These are phyloP conservation scores for Plasmodium berghei DNA, from an alignment of 169 alveolate species.

Conservation along the genomic window DNA sequence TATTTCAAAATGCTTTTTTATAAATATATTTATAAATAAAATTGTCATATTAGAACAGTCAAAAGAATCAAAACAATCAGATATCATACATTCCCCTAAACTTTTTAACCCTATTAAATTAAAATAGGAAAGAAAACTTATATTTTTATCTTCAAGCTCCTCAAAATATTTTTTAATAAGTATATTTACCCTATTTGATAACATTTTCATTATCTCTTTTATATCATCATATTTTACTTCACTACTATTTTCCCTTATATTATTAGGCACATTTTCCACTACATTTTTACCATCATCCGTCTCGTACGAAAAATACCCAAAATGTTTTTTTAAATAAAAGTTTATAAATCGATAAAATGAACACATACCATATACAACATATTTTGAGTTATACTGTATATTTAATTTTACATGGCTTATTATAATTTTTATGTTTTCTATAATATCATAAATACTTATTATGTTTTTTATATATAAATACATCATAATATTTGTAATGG, in stretches of 20 bases:
- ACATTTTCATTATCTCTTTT: background rate
- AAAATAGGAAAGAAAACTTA: constrained; percentile 47
- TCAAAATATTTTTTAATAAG: constrained; percentile 42
- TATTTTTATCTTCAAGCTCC: constrained; percentile 44
- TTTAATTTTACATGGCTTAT: constrained; percentile 8
- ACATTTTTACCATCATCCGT: background rate
- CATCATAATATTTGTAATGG: constrained; percentile 42
- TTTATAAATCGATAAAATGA: constrained; percentile 38
- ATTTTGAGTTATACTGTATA: constrained; percentile 37
- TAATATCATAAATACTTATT: constrained; percentile 34
- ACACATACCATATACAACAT: constrained; percentile 59
- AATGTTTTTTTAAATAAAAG: constrained; percentile 41
- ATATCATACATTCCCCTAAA: constrained; percentile 22
- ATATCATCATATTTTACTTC: background rate
- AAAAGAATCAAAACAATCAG: constrained; percentile 35
- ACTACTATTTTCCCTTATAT: background rate
- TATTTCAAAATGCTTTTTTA: constrained; percentile 72
- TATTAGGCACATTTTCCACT: background rate
- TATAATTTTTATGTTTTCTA: constrained; percentile 11
- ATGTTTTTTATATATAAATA: constrained; percentile 69
- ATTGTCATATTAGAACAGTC: constrained; percentile 63
- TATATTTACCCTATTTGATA: constrained; percentile 5
- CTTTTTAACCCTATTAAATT: constrained; percentile 46
- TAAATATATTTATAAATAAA: constrained; percentile 62
- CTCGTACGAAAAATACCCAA: constrained; percentile 42